Base-by-base conservation (phyloP, 805 yeast genomes). In the Kodamaea sagamina region DNA sequence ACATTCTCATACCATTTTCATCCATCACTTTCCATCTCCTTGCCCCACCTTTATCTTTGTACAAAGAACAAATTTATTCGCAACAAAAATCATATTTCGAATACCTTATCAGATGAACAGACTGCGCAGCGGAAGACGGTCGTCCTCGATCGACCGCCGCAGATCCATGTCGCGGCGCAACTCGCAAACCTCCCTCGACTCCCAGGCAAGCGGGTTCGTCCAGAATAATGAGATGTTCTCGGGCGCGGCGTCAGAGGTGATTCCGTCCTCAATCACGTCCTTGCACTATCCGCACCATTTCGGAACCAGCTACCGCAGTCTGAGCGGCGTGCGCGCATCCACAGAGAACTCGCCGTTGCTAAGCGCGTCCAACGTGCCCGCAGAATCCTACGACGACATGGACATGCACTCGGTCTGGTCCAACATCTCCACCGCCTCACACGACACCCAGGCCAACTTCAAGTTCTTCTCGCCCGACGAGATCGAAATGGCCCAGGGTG, bases 401-500 rank as follows among this genome's bases (percentile, higher is more conserved):
- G 74, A 59, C 43, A 53, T 64, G 51, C 57, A 43, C 21, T 69
- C 63, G 13, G 68, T 65, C 21, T 59, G 59, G 28, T 67, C 71
- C 10, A 65, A 59, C 35, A 57, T 51, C n/a, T 63, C 74, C 3
- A 55, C 63, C 6, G 56, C 53, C n/a, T 72, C 76, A 6, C 47
- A 57, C 18, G 73, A 68, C 36, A 59, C 67, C 6, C 60, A 55
- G 28, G 55, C 58, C 10, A 71, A 82, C 43, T 92, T 93, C 67
- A 77, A 81, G 47, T 92, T 90, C 60, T 92, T 92, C 63, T 81
- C 92, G 8, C 72, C 84, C 3, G 88, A 86, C 43, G 93, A 89
- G 51, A 83, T 92, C 36, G 90, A 85, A 54, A 72, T 76, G 39
- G 97, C 98, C 0, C 93, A 86, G 42, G 97, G 97, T 36, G 75